Conservation (phyloP, 495 filamentous ascomycete species). For the Massariosphaeria phaeospora region DNA sequence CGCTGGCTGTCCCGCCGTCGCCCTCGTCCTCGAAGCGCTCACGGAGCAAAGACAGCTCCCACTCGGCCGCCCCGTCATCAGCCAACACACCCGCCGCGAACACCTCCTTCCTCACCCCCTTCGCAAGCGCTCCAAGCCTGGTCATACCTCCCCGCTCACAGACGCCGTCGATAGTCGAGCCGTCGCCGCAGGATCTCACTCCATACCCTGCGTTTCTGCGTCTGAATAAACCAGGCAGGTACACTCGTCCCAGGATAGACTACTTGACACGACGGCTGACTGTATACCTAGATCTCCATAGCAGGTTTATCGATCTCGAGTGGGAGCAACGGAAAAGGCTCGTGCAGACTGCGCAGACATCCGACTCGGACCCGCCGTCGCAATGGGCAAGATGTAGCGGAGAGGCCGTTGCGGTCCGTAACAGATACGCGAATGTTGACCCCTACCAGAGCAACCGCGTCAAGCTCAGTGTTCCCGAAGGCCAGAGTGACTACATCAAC, state of each 20-base stretch:
- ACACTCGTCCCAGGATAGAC: constrained; percentile 6
- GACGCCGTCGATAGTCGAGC: constrained; percentile 12
- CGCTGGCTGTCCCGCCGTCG: constrained; percentile 29
- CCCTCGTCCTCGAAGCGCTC: constrained; percentile 35
- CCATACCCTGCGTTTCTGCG: constrained; percentile 39
- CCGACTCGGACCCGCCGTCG: constrained; percentile 44
- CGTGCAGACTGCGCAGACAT: constrained; percentile 41
- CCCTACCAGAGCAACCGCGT: constrained; percentile 83
- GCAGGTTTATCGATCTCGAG: constrained; percentile 57
- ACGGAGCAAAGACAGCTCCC: constrained; percentile 28
- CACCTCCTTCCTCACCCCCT: constrained; percentile 19
- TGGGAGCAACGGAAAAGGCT: constrained; percentile 59
- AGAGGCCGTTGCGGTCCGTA: constrained; percentile 52
- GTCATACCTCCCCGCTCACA: constrained; percentile 17
- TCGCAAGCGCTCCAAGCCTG: constrained; percentile 23
- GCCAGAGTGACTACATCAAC: constrained; percentile 88
- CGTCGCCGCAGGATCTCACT: constrained; percentile 21
- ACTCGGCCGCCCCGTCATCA: constrained; percentile 20
- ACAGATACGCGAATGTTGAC: constrained; percentile 81
- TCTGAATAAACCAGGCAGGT: constrained; percentile 39
- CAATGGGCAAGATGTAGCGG: constrained; percentile 53
- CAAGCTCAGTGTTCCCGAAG: constrained; percentile 73
- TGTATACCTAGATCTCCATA: constrained; percentile 24
- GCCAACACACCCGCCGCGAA: constrained; percentile 16
- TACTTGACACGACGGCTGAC: constrained; percentile 19